phyloP scores from a whole-genome alignment of 2,329 filamentous ascomycete genomes.

The Penicillium frequentans region DNA sequence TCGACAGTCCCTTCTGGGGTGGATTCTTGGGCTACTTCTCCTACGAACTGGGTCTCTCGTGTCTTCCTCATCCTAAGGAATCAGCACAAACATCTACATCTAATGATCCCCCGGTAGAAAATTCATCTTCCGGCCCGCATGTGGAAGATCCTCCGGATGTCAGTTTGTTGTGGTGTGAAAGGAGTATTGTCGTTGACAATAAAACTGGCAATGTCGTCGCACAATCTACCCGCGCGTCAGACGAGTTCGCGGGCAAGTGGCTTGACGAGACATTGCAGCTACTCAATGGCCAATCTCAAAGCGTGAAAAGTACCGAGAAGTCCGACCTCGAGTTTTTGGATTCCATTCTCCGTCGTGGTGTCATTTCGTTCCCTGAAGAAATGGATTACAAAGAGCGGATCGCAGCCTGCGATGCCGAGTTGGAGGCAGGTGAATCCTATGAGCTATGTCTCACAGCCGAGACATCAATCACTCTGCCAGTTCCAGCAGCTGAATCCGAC shows the following conservation, averaged over 20 bases:
- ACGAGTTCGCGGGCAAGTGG: constrained; percentile 50
- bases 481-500: constrained; percentile 18
- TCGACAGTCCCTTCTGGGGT: constrained; percentile 66
- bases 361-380: constrained; percentile 38
- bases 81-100: constrained; percentile 36
- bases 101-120: not conserved
- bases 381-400: constrained; percentile 66
- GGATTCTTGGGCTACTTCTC: constrained; percentile 83
- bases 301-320: constrained; percentile 5
- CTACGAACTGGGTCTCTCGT: constrained; percentile 73
- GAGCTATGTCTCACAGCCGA: constrained; percentile 81
- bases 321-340: constrained; percentile 27
- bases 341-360: constrained; percentile 30
- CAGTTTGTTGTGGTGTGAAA: constrained; percentile 73
- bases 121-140: constrained; percentile 9
- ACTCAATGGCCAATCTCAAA: constrained; percentile 21
- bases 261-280: constrained; percentile 29
- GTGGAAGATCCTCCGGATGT: constrained; percentile 62
- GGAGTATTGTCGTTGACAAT: constrained; percentile 77
- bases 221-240: constrained; percentile 60
- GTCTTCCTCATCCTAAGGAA: constrained; percentile 48
- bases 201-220: constrained; percentile 60
- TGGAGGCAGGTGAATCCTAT: constrained; percentile 78
- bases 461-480: constrained; percentile 58
- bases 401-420: constrained; percentile 66